A percentile compares a stretch with the other conserved stretches of the same genome.
Conservation (phyloP, 345 rosid species). For the Syzygium aromaticum region DNA sequence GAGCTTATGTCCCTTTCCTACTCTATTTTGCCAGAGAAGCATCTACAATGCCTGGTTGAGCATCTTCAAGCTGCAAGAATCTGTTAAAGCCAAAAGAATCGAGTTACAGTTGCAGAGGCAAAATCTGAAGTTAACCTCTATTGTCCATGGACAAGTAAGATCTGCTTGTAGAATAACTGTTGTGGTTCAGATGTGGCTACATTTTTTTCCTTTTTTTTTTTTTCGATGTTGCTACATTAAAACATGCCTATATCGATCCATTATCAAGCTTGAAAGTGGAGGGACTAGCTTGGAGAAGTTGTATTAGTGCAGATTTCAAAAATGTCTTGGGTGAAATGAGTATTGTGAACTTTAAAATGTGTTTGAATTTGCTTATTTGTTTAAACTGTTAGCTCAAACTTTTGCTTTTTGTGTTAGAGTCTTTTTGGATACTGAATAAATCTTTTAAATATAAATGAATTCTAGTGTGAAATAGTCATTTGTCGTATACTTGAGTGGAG, state of each 20-base stretch:
- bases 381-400: background rate
- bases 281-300: background rate
- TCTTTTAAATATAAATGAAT: background rate
- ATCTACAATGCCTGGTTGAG: conserved; percentile 44
- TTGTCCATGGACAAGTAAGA: conserved; percentile 70
- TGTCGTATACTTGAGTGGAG: background rate
- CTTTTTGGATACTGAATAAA: background rate
- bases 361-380: background rate
- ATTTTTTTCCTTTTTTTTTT: background rate
- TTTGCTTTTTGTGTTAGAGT: background rate
- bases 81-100: conserved; percentile 52
- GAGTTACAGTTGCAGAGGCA: conserved; percentile 60
- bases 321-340: background rate
- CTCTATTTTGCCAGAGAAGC: conserved; percentile 46
- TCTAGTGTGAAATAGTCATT: background rate
- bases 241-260: background rate
- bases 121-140: conserved; percentile 47
- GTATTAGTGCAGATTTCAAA: background rate
- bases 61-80: conserved; percentile 58
- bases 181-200: background rate
- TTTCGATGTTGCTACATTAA: background rate
- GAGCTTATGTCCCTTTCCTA: background rate
- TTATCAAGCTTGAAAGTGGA: background rate
- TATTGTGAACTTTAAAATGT: background rate
- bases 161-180: background rate